Evolutionary conservation across 345 rosid species (phyloP), one percentile per base, ranked within the genome.

Genomic region (Rhizophora apiculata): DNA sequence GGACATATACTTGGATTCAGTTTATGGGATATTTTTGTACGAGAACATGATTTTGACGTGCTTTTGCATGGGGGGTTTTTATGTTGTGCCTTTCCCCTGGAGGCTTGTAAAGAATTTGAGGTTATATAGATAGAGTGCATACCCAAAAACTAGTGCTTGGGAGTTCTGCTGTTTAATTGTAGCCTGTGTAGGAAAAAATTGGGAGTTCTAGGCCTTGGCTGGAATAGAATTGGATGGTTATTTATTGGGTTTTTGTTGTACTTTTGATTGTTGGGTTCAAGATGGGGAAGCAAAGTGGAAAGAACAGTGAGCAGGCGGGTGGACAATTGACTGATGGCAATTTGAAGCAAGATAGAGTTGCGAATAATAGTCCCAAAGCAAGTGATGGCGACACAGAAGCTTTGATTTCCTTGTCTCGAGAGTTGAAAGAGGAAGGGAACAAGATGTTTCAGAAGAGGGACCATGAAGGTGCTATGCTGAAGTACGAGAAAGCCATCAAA

Each of bases 391-490:
- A 88, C 81, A 76, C 83, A 4, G 74, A 63, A 30, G 78, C 84
- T 66, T 88, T 71, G 80, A 79, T 85, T 69, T 68, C 84, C 62
- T 80, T 80, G 88, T 82, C 96, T 52, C 96, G 84, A 68, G 89
- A 83, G 30, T 75, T 87, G 79, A 93, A 89, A 59, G 92, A 89
- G 16, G 96, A 89, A 74, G 98, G 98, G 37, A 93, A 91, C 79
- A 86, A 79, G 76, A 36, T 88, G 76, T 93, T 93, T 70, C 97
- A 89, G 68, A 87, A 76, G 84, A 83, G 96, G 76, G 94, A 89
- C 69, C 83, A 75, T 63, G 85, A 82, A 64, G 86, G 86, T 37
- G 98, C 98, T 27, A 72, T 89, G 88, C n/a, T 79, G 67, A 88
- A 82, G 73, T 93, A 89, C 56, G 94, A 77, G 46, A 89, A 88